Evolutionary conservation across 2,329 filamentous ascomycete genomes (phyloP).

Genomic region (Leptographium lundbergii): DNA sequence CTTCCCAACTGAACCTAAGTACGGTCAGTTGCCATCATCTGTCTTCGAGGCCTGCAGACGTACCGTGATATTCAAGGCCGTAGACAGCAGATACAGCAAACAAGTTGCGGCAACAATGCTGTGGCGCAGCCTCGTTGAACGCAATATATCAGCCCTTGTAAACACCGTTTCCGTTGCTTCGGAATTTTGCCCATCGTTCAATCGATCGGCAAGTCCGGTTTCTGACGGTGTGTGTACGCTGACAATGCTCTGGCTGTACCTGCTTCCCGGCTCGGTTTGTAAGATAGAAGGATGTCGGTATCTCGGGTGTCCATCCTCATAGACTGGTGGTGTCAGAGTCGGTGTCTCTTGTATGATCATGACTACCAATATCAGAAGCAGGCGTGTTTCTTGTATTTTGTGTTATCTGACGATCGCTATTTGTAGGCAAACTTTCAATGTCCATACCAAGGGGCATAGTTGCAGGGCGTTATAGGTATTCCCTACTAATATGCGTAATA

Average conservation of each 20-base stretch:
- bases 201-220: background rate
- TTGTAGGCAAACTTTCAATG: background rate
- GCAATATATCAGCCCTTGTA: background rate
- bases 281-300: background rate
- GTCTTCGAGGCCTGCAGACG: background rate
- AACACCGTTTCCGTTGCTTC: background rate
- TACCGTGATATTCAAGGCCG: background rate
- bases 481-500: too few species aligned
- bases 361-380: background rate
- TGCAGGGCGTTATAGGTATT: background rate
- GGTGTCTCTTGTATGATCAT: background rate
- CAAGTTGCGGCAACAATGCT: background rate
- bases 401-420: too few species aligned
- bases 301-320: background rate
- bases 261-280: background rate
- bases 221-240: background rate
- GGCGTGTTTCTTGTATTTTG: too few species aligned
- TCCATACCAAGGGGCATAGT: background rate
- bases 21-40: background rate
- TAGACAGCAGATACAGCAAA: background rate
- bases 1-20: slow-evolving; percentile 45
- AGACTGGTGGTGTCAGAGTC: background rate
- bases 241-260: background rate
- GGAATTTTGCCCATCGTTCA: background rate
- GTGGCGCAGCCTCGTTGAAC: background rate